Conservation (phyloP, 2,329 filamentous ascomycete genomes). For the Zymoseptoria brevis region DNA sequence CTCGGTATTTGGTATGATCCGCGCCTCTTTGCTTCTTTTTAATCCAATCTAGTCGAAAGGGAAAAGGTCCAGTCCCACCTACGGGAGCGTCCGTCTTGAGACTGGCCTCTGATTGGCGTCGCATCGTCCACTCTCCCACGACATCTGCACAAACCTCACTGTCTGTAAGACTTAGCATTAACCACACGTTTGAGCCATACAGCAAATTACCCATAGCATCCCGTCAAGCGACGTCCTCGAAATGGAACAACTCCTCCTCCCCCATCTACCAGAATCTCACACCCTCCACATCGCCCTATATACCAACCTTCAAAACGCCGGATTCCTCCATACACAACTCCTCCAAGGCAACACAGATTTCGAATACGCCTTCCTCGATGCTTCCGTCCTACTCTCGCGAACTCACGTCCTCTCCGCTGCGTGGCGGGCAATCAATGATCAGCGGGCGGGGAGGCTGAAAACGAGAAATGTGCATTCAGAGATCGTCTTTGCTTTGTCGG, state of each 20-base stretch:
- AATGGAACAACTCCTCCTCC: slow-evolving; percentile 61
- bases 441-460: slow-evolving; percentile 54
- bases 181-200: no score
- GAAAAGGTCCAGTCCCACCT: neutral
- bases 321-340: slow-evolving; percentile 72
- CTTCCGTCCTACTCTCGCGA: slow-evolving; percentile 64
- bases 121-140: neutral
- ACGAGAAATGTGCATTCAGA: slow-evolving; percentile 86
- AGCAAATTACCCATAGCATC: no score
- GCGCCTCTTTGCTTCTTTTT: neutral
- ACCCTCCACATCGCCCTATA: slow-evolving; percentile 69
- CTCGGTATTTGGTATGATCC: neutral
- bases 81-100: neutral
- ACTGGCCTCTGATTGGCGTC: neutral
- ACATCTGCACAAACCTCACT: neutral
- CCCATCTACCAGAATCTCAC: slow-evolving; percentile 62
- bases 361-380: slow-evolving; percentile 91
- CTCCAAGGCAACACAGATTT: slow-evolving; percentile 76
- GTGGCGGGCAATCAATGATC: slow-evolving; percentile 66
- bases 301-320: slow-evolving; percentile 65
- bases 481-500: slow-evolving; percentile 70
- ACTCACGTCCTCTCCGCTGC: slow-evolving; percentile 66
- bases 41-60: no score
- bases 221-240: no score
- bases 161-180: no score